phyloP scores from a whole-genome alignment of 495 filamentous ascomycete genomes.

The Daldinia bambusicola region DNA sequence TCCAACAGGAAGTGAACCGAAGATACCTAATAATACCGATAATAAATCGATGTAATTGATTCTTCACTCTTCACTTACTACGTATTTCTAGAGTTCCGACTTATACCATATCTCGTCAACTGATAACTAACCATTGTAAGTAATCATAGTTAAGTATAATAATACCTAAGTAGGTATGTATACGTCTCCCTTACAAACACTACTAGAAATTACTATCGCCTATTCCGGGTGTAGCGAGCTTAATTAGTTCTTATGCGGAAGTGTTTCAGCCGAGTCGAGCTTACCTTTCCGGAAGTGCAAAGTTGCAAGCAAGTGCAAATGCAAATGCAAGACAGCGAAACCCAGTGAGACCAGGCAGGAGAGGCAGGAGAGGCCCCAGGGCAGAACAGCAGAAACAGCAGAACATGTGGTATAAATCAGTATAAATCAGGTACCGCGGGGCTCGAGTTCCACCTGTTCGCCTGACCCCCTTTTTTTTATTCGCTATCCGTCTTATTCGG shows the following conservation, averaged over 20 bases:
- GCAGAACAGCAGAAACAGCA: background rate
- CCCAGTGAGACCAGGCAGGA: background rate
- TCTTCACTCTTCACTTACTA: too few species aligned
- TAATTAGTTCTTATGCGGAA: constrained; percentile 9
- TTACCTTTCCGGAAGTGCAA: constrained; percentile 8
- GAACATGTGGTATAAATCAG: background rate
- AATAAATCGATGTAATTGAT: background rate
- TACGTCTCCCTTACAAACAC: background rate
- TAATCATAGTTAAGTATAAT: background rate
- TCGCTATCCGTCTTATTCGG: constrained; percentile 16
- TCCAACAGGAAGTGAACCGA: background rate
- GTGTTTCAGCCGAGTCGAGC: constrained; percentile 8
- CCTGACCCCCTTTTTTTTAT: constrained; percentile 39
- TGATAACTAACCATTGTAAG: background rate
- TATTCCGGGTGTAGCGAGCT: background rate
- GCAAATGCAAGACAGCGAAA: background rate
- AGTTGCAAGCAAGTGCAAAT: background rate
- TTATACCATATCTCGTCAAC: background rate
- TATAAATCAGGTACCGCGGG: constrained; percentile 32
- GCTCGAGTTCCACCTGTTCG: constrained; percentile 41
- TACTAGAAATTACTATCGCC: background rate
- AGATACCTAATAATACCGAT: background rate
- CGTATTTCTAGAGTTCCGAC: background rate
- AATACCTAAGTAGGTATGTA: too few species aligned
- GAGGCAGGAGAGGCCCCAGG: background rate